Percentiles rank a stretch among this genome's conserved stretches.
phyloP scores from a whole-genome alignment of 495 filamentous ascomycete species.

The Penicillium roqueforti region DNA sequence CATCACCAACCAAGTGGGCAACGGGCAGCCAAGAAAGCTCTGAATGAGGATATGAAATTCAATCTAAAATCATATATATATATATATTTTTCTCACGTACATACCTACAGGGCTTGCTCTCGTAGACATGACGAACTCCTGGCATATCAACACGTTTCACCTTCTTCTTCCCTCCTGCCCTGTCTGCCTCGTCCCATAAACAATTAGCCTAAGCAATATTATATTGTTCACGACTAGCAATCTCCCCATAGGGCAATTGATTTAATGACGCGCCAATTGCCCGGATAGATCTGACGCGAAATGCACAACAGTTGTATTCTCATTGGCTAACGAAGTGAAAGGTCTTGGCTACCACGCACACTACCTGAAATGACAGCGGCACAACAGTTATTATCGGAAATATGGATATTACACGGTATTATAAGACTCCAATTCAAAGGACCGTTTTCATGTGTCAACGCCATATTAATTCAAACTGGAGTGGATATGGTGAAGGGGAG shows the following conservation, averaged over 20 bases:
- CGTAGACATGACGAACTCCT: no score
- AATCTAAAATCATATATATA: no score
- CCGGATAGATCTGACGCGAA: no score
- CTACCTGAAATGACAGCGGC: conserved; percentile 53
- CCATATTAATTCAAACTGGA: not conserved
- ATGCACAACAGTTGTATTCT: no score
- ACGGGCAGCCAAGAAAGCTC: conserved; percentile 20
- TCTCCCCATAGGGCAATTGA: no score
- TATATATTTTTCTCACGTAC: not conserved
- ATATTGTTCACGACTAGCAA: no score
- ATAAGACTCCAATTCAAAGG: conserved; percentile 51
- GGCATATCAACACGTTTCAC: no score
- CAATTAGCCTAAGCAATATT: no score
- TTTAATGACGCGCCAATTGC: no score
- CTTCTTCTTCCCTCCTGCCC: no score
- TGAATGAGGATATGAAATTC: not conserved
- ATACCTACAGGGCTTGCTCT: not conserved
- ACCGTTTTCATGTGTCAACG: conserved; percentile 36
- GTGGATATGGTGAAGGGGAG: not conserved
- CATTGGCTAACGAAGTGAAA: no score
- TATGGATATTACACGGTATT: conserved; percentile 51
- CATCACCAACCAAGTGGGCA: conserved; percentile 21
- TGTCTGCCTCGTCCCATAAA: no score
- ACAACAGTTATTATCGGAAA: conserved; percentile 46
- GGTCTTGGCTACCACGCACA: conserved; percentile 49